A percentile compares a stretch with the other conserved stretches of the same genome.
phyloP scores from a whole-genome alignment of 192 early-diverging fungal genomes.

The Gonapodya prolifera region DNA sequence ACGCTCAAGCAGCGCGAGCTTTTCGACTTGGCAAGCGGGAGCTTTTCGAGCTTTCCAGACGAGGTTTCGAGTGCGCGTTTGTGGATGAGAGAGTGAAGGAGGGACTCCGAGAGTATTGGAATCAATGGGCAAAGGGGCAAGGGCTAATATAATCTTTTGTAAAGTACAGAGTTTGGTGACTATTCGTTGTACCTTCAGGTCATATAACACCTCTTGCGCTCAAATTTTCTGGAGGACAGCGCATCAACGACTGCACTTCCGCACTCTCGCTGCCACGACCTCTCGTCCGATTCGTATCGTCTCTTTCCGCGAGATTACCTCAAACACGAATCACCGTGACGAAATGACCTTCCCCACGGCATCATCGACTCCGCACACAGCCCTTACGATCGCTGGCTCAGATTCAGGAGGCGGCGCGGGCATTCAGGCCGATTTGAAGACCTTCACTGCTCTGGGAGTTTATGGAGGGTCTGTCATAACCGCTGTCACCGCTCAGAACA shows the following conservation, averaged over 20 bases:
- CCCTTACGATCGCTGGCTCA: slow-evolving; percentile 39
- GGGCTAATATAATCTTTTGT: too few relatives aligned
- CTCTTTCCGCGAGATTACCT: too few relatives aligned
- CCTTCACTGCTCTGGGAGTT: slow-evolving; percentile 56
- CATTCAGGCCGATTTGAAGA: slow-evolving; percentile 86
- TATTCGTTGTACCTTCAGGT: too few relatives aligned
- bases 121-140: neutral
- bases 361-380: slow-evolving; percentile 1
- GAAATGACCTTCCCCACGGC: too few relatives aligned
- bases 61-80: slow-evolving; percentile 29
- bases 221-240: too few relatives aligned
- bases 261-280: too few relatives aligned
- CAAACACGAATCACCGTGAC: too few relatives aligned
- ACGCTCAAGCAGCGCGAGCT: slow-evolving; percentile 16
- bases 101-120: neutral
- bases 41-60: slow-evolving; percentile 22
- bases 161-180: too few relatives aligned
- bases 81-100: slow-evolving; percentile 17
- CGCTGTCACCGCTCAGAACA: slow-evolving; percentile 79
- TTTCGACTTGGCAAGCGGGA: slow-evolving; percentile 19
- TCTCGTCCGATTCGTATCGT: too few relatives aligned
- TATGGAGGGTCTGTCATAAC: slow-evolving; percentile 66
- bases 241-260: too few relatives aligned
- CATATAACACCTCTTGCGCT: too few relatives aligned
- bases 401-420: slow-evolving; percentile 47